phyloP scores from a whole-genome alignment of 495 filamentous ascomycete genomes.

The Neurospora discreta region DNA sequence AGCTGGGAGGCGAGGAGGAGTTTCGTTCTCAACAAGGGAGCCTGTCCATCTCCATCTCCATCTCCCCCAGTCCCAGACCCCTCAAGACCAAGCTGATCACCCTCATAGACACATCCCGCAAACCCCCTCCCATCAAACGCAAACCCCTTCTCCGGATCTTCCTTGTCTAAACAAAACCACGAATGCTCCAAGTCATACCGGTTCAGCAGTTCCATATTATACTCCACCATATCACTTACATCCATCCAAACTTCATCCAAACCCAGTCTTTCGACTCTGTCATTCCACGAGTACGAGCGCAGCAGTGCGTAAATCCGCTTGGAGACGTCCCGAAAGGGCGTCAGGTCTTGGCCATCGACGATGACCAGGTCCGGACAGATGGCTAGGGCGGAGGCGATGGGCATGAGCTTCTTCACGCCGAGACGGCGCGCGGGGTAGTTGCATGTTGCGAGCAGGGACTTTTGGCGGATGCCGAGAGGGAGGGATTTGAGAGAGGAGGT shows the following conservation, averaged over 20 bases:
- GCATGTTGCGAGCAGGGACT: constrained; percentile 88
- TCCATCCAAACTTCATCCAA: constrained; percentile 76
- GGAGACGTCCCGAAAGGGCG: constrained; percentile 73
- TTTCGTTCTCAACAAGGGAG: constrained; percentile 32
- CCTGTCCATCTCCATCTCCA: too few relatives aligned
- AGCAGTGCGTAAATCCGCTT: constrained; percentile 67
- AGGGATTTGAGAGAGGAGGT: constrained; percentile 59
- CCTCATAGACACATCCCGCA: constrained; percentile 19
- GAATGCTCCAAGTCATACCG: constrained; percentile 48
- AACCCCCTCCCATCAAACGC: constrained; percentile 56
- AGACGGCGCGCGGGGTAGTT: constrained; percentile 77
- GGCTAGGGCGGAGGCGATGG: constrained; percentile 69
- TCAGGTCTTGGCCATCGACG: constrained; percentile 76
- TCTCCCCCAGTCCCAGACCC: not conserved
- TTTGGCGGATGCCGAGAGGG: constrained; percentile 56
- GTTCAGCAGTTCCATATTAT: constrained; percentile 66
- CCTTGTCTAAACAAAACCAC: constrained; percentile 67
- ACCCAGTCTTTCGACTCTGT: constrained; percentile 65
- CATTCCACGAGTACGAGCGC: constrained; percentile 59
- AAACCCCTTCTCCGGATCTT: constrained; percentile 73
- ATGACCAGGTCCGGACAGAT: constrained; percentile 77
- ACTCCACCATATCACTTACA: constrained; percentile 73
- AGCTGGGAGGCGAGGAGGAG: constrained; percentile 66
- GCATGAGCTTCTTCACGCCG: constrained; percentile 74
- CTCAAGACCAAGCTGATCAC: not conserved